phyloP scores from a whole-genome alignment of 352 stramenopile species.

The Phytopythium delawarense region DNA sequence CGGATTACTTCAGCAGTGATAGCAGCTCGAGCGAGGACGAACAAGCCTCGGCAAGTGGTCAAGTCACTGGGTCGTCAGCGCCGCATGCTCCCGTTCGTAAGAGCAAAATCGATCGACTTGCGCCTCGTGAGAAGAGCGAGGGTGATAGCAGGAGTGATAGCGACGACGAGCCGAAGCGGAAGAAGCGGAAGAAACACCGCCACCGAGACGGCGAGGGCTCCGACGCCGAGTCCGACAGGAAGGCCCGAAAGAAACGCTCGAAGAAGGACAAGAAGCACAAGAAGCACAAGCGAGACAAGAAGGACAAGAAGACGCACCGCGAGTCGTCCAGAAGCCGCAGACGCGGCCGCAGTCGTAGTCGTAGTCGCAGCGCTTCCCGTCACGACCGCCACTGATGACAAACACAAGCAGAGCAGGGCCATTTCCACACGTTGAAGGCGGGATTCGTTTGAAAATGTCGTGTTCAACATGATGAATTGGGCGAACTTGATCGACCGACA shows the following conservation, averaged over 20 bases:
- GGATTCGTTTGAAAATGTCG: background rate
- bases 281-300: slow-evolving; percentile 17
- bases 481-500: background rate
- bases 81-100: background rate
- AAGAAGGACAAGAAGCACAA: slow-evolving; percentile 20
- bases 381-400: background rate
- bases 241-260: slow-evolving; percentile 21
- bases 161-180: slow-evolving; percentile 7
- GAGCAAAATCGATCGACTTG: background rate
- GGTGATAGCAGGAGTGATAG: background rate
- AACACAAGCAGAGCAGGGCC: background rate
- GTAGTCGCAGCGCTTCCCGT: slow-evolving; percentile 16
- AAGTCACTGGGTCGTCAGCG: background rate
- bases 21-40: slow-evolving; percentile 3
- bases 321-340: slow-evolving; percentile 25
- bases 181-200: slow-evolving; percentile 20
- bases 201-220: slow-evolving; percentile 3
- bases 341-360: slow-evolving; percentile 24
- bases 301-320: slow-evolving; percentile 24
- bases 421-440: background rate
- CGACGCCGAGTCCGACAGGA: slow-evolving; percentile 3
- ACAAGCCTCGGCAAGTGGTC: too few species aligned
- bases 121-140: background rate
- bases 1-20: slow-evolving; percentile 6
- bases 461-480: background rate